Conservation (phyloP, 495 filamentous ascomycete genomes). For the Hypoxylon crocopeplum region DNA sequence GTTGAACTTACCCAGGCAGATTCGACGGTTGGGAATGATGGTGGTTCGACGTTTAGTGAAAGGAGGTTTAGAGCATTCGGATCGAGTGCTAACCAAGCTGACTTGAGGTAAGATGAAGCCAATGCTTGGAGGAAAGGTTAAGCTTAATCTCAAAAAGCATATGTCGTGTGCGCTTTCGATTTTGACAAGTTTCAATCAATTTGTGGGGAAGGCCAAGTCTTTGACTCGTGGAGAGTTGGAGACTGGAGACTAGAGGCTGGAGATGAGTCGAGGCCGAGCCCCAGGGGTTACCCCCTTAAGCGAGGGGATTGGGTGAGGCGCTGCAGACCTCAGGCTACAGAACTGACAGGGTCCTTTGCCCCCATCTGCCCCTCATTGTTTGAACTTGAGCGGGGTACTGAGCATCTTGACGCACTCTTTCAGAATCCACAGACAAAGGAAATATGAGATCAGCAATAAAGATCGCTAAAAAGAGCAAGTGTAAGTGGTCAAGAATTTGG, state of each 20-base stretch:
- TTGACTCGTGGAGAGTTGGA: not conserved
- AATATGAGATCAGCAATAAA: not conserved
- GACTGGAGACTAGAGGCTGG: no score
- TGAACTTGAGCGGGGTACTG: slow-evolving; percentile 18
- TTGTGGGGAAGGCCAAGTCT: slow-evolving; percentile 38
- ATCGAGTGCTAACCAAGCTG: not conserved
- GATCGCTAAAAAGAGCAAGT: not conserved
- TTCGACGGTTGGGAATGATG: not conserved
- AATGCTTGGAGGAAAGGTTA: slow-evolving; percentile 13
- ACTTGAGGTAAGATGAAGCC: slow-evolving; percentile 8
- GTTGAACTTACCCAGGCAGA: slow-evolving; percentile 24
- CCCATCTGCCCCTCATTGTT: slow-evolving; percentile 19
- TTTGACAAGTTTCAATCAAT: slow-evolving; percentile 45
- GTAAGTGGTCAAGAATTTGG: not conserved
- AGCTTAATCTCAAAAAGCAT: slow-evolving; percentile 29
- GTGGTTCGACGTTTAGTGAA: not conserved
- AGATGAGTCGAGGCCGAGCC: slow-evolving; percentile 4
- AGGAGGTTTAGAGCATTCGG: slow-evolving; percentile 6
- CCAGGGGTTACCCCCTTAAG: slow-evolving; percentile 15
- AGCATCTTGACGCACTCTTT: not conserved
- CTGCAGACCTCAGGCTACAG: not conserved
- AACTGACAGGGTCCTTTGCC: not conserved
- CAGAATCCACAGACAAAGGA: not conserved
- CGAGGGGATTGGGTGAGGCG: slow-evolving; percentile 1
- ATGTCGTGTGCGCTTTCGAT: slow-evolving; percentile 37